phyloP scores from a whole-genome alignment of 2,329 filamentous ascomycete genomes.

The Aspergillus sp. region DNA sequence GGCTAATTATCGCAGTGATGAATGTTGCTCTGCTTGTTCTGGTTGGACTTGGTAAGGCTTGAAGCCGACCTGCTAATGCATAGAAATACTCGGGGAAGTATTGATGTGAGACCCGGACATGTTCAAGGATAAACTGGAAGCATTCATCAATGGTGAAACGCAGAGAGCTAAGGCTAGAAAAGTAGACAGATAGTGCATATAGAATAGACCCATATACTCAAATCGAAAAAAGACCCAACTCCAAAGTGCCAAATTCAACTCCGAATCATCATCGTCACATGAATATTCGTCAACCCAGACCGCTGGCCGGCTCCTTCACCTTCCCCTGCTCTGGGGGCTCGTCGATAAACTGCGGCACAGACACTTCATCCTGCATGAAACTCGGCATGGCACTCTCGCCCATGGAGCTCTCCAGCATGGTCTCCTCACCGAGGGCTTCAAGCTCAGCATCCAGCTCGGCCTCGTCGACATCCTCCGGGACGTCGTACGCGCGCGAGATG shows the following conservation, averaged over 20 bases:
- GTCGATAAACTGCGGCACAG: slow-evolving; percentile 84
- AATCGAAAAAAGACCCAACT: slow-evolving; percentile 14
- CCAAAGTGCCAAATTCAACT: slow-evolving; percentile 14
- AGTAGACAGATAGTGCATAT: neutral
- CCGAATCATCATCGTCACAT: neutral
- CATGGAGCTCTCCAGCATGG: slow-evolving; percentile 74
- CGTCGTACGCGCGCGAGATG: slow-evolving; percentile 84
- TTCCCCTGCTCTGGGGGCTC: slow-evolving; percentile 76
- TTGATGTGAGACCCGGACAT: no score
- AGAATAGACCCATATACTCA: neutral
- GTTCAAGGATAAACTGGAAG: neutral
- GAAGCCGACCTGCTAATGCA: slow-evolving; percentile 1
- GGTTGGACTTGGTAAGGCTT: slow-evolving; percentile 54
- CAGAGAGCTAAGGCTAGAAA: neutral
- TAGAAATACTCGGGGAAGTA: no score
- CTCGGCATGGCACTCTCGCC: slow-evolving; percentile 67
- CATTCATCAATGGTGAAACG: neutral
- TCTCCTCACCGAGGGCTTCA: slow-evolving; percentile 89
- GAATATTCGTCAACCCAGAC: slow-evolving; percentile 24
- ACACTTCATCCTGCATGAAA: slow-evolving; percentile 85
- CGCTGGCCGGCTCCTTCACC: slow-evolving; percentile 74
- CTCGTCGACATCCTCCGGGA: slow-evolving; percentile 97
- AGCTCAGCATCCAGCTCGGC: slow-evolving; percentile 93
- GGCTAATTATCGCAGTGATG: slow-evolving; percentile 73
- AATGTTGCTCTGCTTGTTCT: slow-evolving; percentile 75